Evolutionary conservation across 148 eudicot genomes (phyloP), one percentile per base, ranked within the genome.

Genomic region (Arbutus unedo): DNA sequence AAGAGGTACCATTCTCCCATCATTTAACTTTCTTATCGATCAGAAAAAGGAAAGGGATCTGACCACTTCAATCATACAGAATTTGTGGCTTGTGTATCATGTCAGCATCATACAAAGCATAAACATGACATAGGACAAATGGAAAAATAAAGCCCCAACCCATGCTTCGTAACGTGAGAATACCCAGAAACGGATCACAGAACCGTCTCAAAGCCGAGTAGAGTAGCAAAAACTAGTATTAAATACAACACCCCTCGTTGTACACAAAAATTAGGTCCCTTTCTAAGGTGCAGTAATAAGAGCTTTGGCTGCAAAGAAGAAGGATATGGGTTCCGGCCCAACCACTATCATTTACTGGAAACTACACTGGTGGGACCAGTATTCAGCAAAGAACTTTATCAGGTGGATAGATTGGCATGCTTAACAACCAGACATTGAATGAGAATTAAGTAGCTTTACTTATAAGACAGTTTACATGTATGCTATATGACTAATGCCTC

Each of bases 401-500:
- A 7, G 53, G 51, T 25, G 79, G 45, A 21, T 25, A 79, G 8
- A 47, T 15, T 48, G 73, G 57, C 31, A 41, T 49, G 48, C 41
- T 43, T 21, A 60, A 62, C 81, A 13, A 45, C 50, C 25, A 79
- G 8, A 50, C 45, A 48, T 50, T 4, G 21, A 55, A 45, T 2
- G 23, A 45, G 21, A 64, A 10, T 31, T 5, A 43, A 62, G 3
- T 66, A 53, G 48, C 82, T 50, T 81, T 64, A 38, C 7, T 41
- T 25, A n/a, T n/a, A 31, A 31, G 60, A 38, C 18, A 31, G 6
- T 49, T 16, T 44, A 45, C 19, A 44, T 43, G 31, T 21, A 57
- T 21, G 50, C 2, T 0, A 48, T 45, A 48, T 13, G 23, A 43
- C 23, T 64, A 71, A 18, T 3, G 81, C 50, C 53, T 57, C 94